A percentile compares a stretch with the other conserved stretches of the same genome.
Evolutionary conservation across 768 basidiomycete genomes (phyloP).

Genomic region (Lactifluus piperatus): DNA sequence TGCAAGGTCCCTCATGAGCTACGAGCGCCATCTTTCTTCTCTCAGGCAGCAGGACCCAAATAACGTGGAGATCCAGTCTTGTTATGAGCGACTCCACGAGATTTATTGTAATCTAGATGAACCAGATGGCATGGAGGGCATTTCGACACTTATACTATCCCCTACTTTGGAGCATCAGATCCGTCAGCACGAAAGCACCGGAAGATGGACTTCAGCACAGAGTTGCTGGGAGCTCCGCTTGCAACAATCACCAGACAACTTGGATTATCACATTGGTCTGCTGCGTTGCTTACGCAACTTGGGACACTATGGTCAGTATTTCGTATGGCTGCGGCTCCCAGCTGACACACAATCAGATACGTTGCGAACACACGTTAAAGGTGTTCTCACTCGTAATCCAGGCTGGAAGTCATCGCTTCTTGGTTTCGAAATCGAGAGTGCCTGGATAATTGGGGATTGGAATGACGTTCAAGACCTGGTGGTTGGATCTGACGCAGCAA

Average conservation of each 20-base stretch:
- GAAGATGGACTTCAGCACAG: constrained; percentile 95
- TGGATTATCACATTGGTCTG: constrained; percentile 83
- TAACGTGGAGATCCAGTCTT: constrained; percentile 46
- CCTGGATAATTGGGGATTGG: constrained; percentile 97
- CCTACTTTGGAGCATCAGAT: constrained; percentile 95
- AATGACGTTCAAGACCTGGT: constrained; percentile 62
- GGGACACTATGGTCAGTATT: constrained; percentile 84
- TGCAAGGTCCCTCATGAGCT: constrained; percentile 90
- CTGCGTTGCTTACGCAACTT: constrained; percentile 87
- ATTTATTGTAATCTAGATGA: constrained; percentile 95
- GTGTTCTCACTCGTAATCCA: constrained; percentile 77
- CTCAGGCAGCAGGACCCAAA: constrained; percentile 34
- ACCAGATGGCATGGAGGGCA: constrained; percentile 98
- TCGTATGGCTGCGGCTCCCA: background rate
- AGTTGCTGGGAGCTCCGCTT: constrained; percentile 98
- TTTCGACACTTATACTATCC: constrained; percentile 79
- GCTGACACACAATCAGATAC: constrained; percentile 53
- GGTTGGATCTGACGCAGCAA: constrained; percentile 37
- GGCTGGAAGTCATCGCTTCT: constrained; percentile 73
- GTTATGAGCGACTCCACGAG: constrained; percentile 89
- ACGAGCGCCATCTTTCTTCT: constrained; percentile 71
- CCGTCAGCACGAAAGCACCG: constrained; percentile 94
- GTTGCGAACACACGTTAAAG: constrained; percentile 86
- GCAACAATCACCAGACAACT: constrained; percentile 83
- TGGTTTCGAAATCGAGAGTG: constrained; percentile 85